These are phyloP conservation scores for Primulina eburnea DNA, from an alignment of 257 asterid species.

Conservation along the genomic window DNA sequence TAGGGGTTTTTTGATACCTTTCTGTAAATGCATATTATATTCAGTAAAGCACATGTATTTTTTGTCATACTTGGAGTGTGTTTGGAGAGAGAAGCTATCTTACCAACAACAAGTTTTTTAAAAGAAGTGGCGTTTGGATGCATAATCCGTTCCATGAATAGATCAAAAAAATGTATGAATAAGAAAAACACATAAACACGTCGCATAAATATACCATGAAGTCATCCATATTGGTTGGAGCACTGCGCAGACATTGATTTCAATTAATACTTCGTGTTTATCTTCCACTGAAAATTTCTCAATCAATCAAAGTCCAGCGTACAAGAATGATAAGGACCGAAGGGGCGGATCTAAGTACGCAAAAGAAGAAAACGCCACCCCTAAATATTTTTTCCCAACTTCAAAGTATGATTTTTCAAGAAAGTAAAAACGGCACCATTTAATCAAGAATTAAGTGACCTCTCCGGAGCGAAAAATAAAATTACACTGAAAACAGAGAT, in stretches of 20 bases:
- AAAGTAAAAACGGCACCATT: neutral
- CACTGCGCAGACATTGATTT: neutral
- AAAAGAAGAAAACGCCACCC: neutral
- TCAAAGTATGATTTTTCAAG: neutral
- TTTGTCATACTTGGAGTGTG: no score
- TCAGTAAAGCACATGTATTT: no score
- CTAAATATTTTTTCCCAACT: neutral
- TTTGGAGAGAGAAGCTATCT: no score
- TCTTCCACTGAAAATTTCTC: neutral
- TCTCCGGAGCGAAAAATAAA: neutral
- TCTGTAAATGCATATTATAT: no score
- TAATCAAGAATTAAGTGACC: neutral
- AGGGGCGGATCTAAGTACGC: neutral
- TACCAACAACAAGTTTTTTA: no score
- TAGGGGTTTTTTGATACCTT: no score
- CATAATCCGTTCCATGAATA: neutral
- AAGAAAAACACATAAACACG: neutral
- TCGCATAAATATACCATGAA: neutral
- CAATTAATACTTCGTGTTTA: neutral
- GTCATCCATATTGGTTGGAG: conserved; percentile 2
- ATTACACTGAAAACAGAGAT: neutral
- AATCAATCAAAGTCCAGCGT: neutral
- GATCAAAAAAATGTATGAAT: neutral
- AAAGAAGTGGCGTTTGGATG: neutral
- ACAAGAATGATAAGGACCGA: neutral